Evolutionary conservation across 2,329 filamentous ascomycete species (phyloP), one percentile per base, ranked within the genome.

Genomic region (Rutstroemia sp.): DNA sequence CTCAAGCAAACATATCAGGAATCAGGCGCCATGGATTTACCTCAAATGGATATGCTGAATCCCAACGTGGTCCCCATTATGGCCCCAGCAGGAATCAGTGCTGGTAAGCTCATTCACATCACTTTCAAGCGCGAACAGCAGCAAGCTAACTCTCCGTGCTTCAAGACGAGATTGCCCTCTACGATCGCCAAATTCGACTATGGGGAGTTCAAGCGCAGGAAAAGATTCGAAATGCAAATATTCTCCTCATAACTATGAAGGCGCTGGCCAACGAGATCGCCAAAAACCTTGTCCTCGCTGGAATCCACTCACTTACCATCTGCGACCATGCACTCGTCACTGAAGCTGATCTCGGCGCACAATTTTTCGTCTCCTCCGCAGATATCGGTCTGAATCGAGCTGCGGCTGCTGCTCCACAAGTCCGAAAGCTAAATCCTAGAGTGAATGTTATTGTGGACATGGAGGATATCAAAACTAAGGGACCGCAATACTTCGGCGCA

Each of bases 151-250:
- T 34, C 9, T 23, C 14, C 7, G 23, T 27, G n/a, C 17, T 10
- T 10, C 16, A 27, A 89, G 94, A 97, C 72, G 94, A 99, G 70
- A 95, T 97, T 67, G 94, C 92, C 14, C 83, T 97, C 5, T 99
- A 99, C 71, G 94, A 99, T 73, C 86, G 94, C 50, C 94, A 99
- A 71, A 96, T 99, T 67, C 87, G 94, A 54, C 84, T 99, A 30
- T 99, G 94, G 94, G 94, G 94, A 45, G 89, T 97, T 68, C 86
- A 94, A 67, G 94, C 94, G 6, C 94, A 99, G 72, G 88, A 95
- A 70, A 90, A 88, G 69, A 91, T 99, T 57, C 89, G 92, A 65
- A 88, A 82, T 58, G 90, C 94, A 58, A 91, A 91, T 67, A 87
- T 99, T 64, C 84, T 97, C 47, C 82, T 99, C 60, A 86, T 99